phyloP scores from a whole-genome alignment of 176 grass and related monocot genomes.

The Melocanna baccifera region DNA sequence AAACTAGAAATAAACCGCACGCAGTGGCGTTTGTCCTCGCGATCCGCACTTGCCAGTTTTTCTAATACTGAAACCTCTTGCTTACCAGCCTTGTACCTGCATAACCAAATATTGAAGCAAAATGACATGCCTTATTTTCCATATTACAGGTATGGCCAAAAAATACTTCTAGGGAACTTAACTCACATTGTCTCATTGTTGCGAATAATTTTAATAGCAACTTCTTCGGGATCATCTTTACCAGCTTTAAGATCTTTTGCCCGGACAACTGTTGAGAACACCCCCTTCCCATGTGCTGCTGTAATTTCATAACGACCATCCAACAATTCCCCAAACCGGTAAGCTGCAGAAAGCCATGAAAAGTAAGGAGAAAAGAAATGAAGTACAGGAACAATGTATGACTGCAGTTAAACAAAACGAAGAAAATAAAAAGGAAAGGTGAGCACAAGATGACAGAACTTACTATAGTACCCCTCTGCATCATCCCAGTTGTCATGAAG shows the following conservation, averaged over 20 bases:
- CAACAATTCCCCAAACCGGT: slow-evolving; percentile 86
- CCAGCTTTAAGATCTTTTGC: slow-evolving; percentile 94
- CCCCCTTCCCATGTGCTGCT: slow-evolving; percentile 90
- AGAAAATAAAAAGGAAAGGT: not conserved
- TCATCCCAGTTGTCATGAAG: slow-evolving; percentile 99
- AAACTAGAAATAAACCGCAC: slow-evolving; percentile 99
- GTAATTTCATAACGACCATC: slow-evolving; percentile 92
- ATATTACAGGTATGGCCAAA: not conserved
- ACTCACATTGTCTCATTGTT: slow-evolving; percentile 98
- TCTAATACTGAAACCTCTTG: slow-evolving; percentile 93
- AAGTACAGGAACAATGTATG: not conserved
- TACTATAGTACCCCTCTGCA: slow-evolving; percentile 97
- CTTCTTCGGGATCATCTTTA: slow-evolving; percentile 81
- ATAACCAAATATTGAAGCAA: slow-evolving; percentile 37
- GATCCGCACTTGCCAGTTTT: slow-evolving; percentile 86
- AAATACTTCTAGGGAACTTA: slow-evolving; percentile 13
- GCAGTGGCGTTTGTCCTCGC: slow-evolving; percentile 85
- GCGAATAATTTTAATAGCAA: slow-evolving; percentile 98
- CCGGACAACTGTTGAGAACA: slow-evolving; percentile 93
- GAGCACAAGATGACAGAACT: slow-evolving; percentile 39
- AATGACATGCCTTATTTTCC: not conserved
- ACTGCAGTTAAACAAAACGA: slow-evolving; percentile 21
- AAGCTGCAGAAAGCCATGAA: slow-evolving; percentile 41
- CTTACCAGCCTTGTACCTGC: slow-evolving; percentile 95
- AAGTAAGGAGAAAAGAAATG: not conserved